These are phyloP conservation scores for Erythrobasidium hasegawianum DNA, from an alignment of 1,284 basidiomycete genomes.

Conservation along the genomic window DNA sequence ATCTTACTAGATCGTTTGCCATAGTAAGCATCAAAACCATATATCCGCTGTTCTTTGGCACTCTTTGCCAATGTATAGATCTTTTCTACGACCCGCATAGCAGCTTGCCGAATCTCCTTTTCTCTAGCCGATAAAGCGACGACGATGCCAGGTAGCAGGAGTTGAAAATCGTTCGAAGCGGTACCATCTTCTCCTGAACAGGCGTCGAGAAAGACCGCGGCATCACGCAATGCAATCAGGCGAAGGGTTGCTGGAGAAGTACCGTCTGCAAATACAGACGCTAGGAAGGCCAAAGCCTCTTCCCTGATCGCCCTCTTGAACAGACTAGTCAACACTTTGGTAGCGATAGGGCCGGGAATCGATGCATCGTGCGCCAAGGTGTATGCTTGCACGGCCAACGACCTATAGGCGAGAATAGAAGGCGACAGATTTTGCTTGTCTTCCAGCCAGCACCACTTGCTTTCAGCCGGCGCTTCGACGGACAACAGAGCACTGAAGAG, in stretches of 20 bases:
- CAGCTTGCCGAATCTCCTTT: slow-evolving; percentile 59
- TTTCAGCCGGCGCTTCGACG: slow-evolving; percentile 26
- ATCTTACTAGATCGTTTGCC: slow-evolving; percentile 64
- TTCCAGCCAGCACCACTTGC: slow-evolving; percentile 40
- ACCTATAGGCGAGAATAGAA: slow-evolving; percentile 7
- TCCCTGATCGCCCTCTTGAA: slow-evolving; percentile 64
- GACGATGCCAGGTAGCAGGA: slow-evolving; percentile 71
- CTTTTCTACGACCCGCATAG: slow-evolving; percentile 60
- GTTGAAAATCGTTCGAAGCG: slow-evolving; percentile 67
- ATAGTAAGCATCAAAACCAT: slow-evolving; percentile 78
- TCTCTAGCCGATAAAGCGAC: slow-evolving; percentile 61
- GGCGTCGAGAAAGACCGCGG: slow-evolving; percentile 58
- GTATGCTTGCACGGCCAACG: slow-evolving; percentile 54
- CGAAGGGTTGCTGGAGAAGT: slow-evolving; percentile 54
- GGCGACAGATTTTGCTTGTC: background rate
- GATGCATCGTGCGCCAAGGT: slow-evolving; percentile 57
- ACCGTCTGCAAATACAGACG: slow-evolving; percentile 58
- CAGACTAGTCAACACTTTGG: slow-evolving; percentile 48
- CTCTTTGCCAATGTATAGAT: slow-evolving; percentile 51
- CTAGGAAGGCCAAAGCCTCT: slow-evolving; percentile 72
- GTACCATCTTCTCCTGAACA: slow-evolving; percentile 43
- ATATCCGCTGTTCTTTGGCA: slow-evolving; percentile 56
- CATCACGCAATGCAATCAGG: slow-evolving; percentile 71
- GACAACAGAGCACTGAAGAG: slow-evolving; percentile 40
- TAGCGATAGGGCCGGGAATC: slow-evolving; percentile 30